Conservation (phyloP, 805 yeast genomes). For the Tetrapisispora iriomotensis region DNA sequence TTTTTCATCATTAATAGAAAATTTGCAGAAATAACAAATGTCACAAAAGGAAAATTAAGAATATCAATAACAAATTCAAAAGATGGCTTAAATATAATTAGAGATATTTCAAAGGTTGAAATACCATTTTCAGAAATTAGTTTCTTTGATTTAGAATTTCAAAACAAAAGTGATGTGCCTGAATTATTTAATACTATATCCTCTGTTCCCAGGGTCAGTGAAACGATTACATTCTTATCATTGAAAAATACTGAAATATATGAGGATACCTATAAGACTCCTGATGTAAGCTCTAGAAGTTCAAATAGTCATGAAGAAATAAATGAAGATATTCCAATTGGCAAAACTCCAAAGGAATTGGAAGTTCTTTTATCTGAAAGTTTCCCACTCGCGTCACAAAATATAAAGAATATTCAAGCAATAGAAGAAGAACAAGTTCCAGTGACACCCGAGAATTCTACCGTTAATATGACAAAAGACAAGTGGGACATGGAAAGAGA, state of each 20-base stretch:
- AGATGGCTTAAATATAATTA: not conserved
- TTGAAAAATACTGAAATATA: constrained; percentile 11
- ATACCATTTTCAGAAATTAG: constrained; percentile 2
- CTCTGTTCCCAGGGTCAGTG: constrained; percentile 25
- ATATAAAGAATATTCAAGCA: not conserved
- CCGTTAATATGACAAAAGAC: constrained; percentile 6
- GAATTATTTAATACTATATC: not conserved
- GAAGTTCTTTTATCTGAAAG: constrained; percentile 2
- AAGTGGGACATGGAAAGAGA: constrained; percentile 12
- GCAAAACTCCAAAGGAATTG: not conserved
- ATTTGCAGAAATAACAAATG: constrained; percentile 5
- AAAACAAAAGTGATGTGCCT: not conserved
- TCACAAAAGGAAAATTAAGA: constrained; percentile 9
- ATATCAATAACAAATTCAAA: constrained; percentile 3
- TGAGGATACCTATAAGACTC: constrained; percentile 1
- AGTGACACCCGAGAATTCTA: constrained; percentile 14
- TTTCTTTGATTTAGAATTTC: constrained; percentile 8
- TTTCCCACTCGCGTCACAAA: constrained; percentile 4
- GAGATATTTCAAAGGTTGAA: not conserved
- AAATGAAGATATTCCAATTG: not conserved
- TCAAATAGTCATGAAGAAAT: not conserved
- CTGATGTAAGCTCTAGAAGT: constrained; percentile 2
- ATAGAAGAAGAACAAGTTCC: constrained; percentile 4
- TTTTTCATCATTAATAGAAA: constrained; percentile 13
- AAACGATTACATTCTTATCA: constrained; percentile 21